Percentiles rank a stretch among this genome's conserved stretches.
Evolutionary conservation across 208 protist species (phyloP).

Genomic region (Vickermania spadyakhi): DNA sequence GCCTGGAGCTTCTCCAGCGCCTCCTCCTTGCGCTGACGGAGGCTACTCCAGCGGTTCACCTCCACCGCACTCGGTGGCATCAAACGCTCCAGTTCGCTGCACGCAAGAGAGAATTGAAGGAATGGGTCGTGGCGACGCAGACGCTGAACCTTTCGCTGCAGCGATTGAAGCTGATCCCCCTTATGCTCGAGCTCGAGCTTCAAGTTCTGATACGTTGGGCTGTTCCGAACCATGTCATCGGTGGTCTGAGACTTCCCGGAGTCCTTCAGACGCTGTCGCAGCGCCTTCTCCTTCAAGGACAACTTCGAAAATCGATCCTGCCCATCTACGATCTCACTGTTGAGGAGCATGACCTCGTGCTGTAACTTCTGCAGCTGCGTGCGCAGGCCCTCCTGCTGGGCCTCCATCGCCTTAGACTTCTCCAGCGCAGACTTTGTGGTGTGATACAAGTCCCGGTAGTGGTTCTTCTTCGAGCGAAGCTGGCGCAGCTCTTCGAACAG

Average conservation of each 20-base stretch:
- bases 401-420: conserved; percentile 20
- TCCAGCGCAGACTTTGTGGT: conserved; percentile 21
- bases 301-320: conserved; percentile 48
- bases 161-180: conserved; percentile 55
- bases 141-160: conserved; percentile 79
- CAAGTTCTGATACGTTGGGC: conserved; percentile 23
- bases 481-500: conserved; percentile 72
- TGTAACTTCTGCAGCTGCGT: conserved; percentile 50
- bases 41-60: not conserved
- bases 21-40: conserved; percentile 15
- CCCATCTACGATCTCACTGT: conserved; percentile 80
- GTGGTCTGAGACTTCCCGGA: conserved; percentile 1
- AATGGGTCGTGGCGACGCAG: conserved; percentile 67
- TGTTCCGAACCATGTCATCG: conserved; percentile 16
- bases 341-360: conserved; percentile 79
- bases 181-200: conserved; percentile 39
- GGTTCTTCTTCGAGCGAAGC: conserved; percentile 72
- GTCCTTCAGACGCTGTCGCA: conserved; percentile 15
- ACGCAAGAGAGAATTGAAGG: conserved; percentile 74
- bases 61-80: not conserved
- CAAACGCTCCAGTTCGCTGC: conserved; percentile 49
- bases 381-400: conserved; percentile 37
- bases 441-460: conserved; percentile 63
- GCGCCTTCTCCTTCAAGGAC: conserved; percentile 20
- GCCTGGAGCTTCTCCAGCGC: conserved; percentile 39